Evolutionary conservation across 202 grass and related monocot genomes (phyloP), one percentile per base, ranked within the genome.

Genomic region (Carex arenaria): DNA sequence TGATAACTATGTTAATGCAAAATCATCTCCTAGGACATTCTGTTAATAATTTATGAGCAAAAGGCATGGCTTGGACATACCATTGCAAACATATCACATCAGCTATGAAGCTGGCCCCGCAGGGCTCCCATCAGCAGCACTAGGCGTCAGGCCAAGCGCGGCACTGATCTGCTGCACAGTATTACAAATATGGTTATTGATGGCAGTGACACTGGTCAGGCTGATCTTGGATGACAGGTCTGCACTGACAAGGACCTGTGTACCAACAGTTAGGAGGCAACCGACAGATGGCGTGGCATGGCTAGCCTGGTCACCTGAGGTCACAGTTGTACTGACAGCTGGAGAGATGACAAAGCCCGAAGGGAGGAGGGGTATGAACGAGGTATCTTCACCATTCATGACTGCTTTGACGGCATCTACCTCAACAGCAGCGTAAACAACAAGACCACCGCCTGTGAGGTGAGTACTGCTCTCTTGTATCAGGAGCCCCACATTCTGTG

Each of bases 401-500:
- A 90, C 90, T 67, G 94, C 90, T 86, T 98, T 92, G 65, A 98
- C 92, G n/a, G 95, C 89, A 15, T 95, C 92, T 2, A 98, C 90
- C 30, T 95, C 95, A 14, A 98, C 85, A 0, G 95, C 91, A 1
- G 93, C 89, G 22, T 88, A 98, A 72, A 98, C 89, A 14, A 98
- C 89, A 0, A 98, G 85, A 83, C 95, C 89, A 52, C 92, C 95
- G 4, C 92, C 92, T 67, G 85, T 47, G 55, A 87, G 80, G 82
- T 98, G 95, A 42, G 86, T 95, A 80, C 93, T 98, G 89, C 89
- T 98, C 86, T 98, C 95, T 86, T 98, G 95, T 83, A 98, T 87
- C 85, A 98, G 91, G 57, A 98, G 95, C 67, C 94, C 95, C 62
- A 98, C 91, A 69, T 94, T 95, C 83, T 98, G 95, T 13, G 95